Base-by-base conservation (phyloP, 495 filamentous ascomycete genomes). In the Antarctomyces pellizariae region DNA sequence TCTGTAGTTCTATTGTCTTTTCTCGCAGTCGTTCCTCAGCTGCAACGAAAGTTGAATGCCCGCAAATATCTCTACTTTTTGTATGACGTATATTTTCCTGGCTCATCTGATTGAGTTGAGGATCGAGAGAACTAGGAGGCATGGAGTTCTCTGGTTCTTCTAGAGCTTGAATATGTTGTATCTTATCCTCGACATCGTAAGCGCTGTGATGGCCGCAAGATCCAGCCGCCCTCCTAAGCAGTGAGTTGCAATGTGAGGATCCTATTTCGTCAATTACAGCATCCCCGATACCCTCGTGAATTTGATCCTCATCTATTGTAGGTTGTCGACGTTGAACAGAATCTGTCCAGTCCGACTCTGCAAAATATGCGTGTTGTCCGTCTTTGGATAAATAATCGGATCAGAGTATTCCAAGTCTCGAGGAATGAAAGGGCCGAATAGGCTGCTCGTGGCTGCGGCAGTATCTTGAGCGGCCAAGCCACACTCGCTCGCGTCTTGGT, bases 101-200 rank as follows among this genome's bases (percentile, higher is more conserved):
- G n/a, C n/a, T n/a, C n/a, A n/a, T n/a, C n/a, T n/a, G n/a, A n/a
- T n/a, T n/a, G n/a, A n/a, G n/a, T n/a, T n/a, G n/a, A n/a, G n/a
- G n/a, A n/a, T n/a, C n/a, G n/a, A n/a, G n/a, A n/a, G n/a, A n/a
- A n/a, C n/a, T n/a, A n/a, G n/a, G n/a, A n/a, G n/a, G n/a, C n/a
- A n/a, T n/a, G n/a, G n/a, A n/a, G n/a, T n/a, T n/a, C n/a, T n/a
- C n/a, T n/a, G n/a, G n/a, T n/a, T 44, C n/a, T n/a, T n/a, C n/a
- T n/a, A n/a, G n/a, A n/a, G n/a, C n/a, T n/a, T n/a, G n/a, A n/a
- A 44, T 31, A 41, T 46, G 11, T 21, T 21, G 19, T 6, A 6
- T 7, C 19, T 10, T 21, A 21, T 21, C 19, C 19, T 7, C 6
- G 19, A 10, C 19, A 21, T 21, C 19, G 6, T 21, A 7, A 10